Base-by-base conservation (phyloP, 495 filamentous ascomycete species). In the Aspergillus egyptiacus region DNA sequence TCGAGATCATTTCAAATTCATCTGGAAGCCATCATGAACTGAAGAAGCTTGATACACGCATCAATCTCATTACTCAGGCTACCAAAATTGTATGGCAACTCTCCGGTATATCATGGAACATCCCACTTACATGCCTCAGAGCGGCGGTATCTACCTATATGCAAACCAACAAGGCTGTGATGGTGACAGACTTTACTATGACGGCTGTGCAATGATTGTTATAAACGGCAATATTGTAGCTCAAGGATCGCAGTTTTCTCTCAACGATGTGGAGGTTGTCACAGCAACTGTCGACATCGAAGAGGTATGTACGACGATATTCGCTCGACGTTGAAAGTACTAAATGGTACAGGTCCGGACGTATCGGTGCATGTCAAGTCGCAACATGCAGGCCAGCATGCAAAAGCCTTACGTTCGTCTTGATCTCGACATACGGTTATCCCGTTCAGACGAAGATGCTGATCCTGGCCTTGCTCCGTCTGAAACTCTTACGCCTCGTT, bases 201-300 rank as follows among this genome's bases (percentile, higher is more conserved):
- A 90, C 50, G 87, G 86, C n/a, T 89, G 77, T 49, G 77, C 83
- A 15, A 82, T 90, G 78, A 86, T 93, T 50, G 72, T 89, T 4
- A 69, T 84, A 36, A 90, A 91, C 47, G 87, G 85, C 24, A 69
- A 82, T 4, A 70, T 86, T 35, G 74, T 91, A 5, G 87, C 79
- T 3, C 85, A 86, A 65, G 81, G 77, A 20, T 77, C 77, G 2
- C 86, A 89, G 59, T 94, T 91, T 65, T 81, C 74, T 6, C 64
- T 95, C 13, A 77, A 81, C 20, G 89, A 93, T 50, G 85, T 93
- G n/a, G 89, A 94, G 58, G 86, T 95, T 10, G 67, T 87, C 27
- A 87, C 82, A 2, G 89, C 89, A 6, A 89, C 85, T 2, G 74
- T 91, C 3, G 89, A 94, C 50, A 74, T 95, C 3, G 87, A 91